Evolutionary conservation across 805 yeast species (phyloP).

Genomic region (Brettanomyces bruxellensis): DNA sequence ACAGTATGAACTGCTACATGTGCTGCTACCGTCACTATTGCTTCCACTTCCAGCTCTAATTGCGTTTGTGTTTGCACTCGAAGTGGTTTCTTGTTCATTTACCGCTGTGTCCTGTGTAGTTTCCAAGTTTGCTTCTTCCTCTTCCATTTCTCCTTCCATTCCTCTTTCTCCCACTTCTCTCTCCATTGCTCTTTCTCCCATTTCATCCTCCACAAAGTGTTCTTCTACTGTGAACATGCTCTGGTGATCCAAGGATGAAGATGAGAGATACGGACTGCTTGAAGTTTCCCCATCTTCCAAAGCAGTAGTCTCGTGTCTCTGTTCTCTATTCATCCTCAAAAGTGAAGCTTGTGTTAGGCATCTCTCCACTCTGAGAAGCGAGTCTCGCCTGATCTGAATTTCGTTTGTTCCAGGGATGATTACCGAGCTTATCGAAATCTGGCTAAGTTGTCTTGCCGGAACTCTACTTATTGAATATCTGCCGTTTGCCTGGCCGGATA

Average conservation of each 20-base stretch:
- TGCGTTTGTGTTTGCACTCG: no score
- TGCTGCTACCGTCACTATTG: not conserved
- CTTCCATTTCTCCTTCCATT: no score
- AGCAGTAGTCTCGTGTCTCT: no score
- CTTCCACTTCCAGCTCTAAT: not conserved
- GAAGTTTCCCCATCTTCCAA: not conserved
- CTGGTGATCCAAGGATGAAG: constrained; percentile 7
- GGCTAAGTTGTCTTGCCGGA: constrained; percentile 1
- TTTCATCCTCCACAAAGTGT: not conserved
- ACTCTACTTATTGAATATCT: not conserved
- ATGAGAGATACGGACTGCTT: constrained; percentile 1
- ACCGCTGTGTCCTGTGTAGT: no score
- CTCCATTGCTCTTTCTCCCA: not conserved
- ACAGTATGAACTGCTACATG: constrained; percentile 3
- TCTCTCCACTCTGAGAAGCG: constrained; percentile 3
- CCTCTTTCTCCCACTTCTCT: not conserved
- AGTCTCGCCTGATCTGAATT: constrained; percentile 19
- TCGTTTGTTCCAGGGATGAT: constrained; percentile 12
- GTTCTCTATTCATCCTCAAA: not conserved
- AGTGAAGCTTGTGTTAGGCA: not conserved
- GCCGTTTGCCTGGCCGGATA: no score
- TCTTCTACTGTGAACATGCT: not conserved
- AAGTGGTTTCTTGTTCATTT: no score
- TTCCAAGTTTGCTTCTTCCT: no score
- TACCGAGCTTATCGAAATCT: constrained; percentile 14